Conservation (phyloP, 352 stramenopile genomes). For the Pythium sp. region DNA sequence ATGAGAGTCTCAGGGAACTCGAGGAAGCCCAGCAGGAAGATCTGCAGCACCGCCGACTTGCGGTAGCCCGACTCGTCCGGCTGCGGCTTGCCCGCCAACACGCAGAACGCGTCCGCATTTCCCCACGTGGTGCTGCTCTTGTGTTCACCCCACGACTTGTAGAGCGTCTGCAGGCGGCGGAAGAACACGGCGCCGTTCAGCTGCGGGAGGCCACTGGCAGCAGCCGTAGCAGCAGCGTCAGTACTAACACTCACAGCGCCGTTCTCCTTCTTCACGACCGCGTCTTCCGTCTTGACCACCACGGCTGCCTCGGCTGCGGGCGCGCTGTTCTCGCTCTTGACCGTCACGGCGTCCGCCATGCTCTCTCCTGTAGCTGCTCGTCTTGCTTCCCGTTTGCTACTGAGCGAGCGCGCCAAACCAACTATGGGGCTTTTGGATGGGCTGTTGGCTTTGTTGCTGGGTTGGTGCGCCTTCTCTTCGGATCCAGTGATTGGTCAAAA, state of each 20-base stretch:
- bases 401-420: conserved; percentile 4
- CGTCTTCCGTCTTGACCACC: conserved; percentile 33
- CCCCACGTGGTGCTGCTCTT: conserved; percentile 52
- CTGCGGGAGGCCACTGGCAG: conserved; percentile 26
- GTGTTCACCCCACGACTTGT: conserved; percentile 62
- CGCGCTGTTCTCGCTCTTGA: conserved; percentile 20
- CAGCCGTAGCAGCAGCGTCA: neutral
- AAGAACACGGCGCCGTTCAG: conserved; percentile 77
- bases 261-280: conserved; percentile 35
- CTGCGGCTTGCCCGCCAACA: conserved; percentile 78
- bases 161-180: conserved; percentile 73
- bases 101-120: conserved; percentile 71
- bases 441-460: neutral
- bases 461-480: neutral
- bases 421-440: neutral
- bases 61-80: conserved; percentile 86
- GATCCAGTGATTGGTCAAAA: neutral
- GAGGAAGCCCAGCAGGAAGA: conserved; percentile 89
- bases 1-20: conserved; percentile 93
- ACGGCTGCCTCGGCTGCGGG: conserved; percentile 1
- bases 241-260: neutral
- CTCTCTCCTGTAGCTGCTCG: neutral
- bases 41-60: conserved; percentile 88
- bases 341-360: conserved; percentile 26
- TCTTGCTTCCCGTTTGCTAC: neutral